Conservation (phyloP, 2,329 filamentous ascomycete species). For the Ophiostoma angusticollis region DNA sequence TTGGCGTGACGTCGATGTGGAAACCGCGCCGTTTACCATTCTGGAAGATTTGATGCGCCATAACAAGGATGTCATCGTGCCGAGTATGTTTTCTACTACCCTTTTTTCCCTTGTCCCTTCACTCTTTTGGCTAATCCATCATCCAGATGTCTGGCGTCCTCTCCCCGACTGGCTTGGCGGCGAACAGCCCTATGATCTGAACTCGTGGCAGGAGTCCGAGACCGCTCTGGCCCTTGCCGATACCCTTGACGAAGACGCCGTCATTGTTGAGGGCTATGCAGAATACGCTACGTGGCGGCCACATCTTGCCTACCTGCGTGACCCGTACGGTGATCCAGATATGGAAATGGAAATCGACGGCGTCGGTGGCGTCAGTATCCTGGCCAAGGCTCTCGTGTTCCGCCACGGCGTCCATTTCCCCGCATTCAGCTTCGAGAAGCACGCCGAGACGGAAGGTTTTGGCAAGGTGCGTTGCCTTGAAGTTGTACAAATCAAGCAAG, state of each 20-base stretch:
- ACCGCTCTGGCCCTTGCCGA: slow-evolving; percentile 88
- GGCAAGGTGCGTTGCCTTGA: slow-evolving; percentile 60
- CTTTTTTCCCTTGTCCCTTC: background rate
- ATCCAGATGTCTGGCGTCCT: slow-evolving; percentile 90
- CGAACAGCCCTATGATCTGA: slow-evolving; percentile 95
- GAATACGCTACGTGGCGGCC: slow-evolving; percentile 98
- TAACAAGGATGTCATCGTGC: slow-evolving; percentile 97
- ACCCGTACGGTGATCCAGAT: slow-evolving; percentile 93
- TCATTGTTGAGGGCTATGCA: slow-evolving; percentile 97
- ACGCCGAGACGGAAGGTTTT: slow-evolving; percentile 96
- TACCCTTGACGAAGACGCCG: slow-evolving; percentile 90
- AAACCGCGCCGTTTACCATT: slow-evolving; percentile 93
- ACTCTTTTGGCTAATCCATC: background rate
- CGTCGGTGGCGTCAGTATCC: slow-evolving; percentile 90
- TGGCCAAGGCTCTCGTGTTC: slow-evolving; percentile 94
- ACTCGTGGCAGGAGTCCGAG: slow-evolving; percentile 98
- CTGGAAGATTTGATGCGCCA: slow-evolving; percentile 96
- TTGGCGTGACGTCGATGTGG: slow-evolving; percentile 96
- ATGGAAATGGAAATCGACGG: slow-evolving; percentile 99
- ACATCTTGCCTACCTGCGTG: slow-evolving; percentile 88
- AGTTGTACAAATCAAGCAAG: background rate
- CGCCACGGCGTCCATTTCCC: slow-evolving; percentile 92
- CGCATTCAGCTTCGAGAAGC: slow-evolving; percentile 96
- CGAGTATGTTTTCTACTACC: slow-evolving; percentile 54
- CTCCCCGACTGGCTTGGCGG: slow-evolving; percentile 97